A percentile compares a stretch with the other conserved stretches of the same genome.
Conservation (phyloP, 2,329 filamentous ascomycete genomes). For the Dothideomycetidae sp. region DNA sequence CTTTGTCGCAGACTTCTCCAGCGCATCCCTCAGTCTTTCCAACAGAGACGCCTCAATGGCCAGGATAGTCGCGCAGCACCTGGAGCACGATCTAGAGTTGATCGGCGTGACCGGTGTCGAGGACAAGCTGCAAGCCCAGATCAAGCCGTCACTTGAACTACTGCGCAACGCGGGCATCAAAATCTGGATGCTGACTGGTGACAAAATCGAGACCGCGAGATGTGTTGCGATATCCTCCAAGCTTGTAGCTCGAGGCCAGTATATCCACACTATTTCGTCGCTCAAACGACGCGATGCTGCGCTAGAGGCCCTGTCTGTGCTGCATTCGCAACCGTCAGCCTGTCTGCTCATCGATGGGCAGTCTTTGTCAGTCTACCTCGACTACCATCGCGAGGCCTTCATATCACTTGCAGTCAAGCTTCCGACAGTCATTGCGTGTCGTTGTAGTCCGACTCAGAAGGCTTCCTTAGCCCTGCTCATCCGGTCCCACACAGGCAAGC, state of each 20-base stretch:
- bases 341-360: conserved; percentile 93
- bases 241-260: conserved; percentile 82
- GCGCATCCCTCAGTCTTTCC: conserved; percentile 66
- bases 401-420: conserved; percentile 76
- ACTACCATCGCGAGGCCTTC: conserved; percentile 70
- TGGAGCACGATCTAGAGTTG: conserved; percentile 81
- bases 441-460: conserved; percentile 93
- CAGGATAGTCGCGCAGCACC: conserved; percentile 59
- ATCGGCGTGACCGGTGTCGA: conserved; percentile 96
- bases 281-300: conserved; percentile 70
- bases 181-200: conserved; percentile 98
- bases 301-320: conserved; percentile 75
- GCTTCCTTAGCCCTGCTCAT: conserved; percentile 87
- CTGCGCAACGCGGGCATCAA: conserved; percentile 95
- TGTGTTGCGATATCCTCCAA: conserved; percentile 94
- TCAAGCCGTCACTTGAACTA: conserved; percentile 88
- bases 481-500: conserved; percentile 80
- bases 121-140: conserved; percentile 88
- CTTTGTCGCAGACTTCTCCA: conserved; percentile 59
- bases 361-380: conserved; percentile 69
- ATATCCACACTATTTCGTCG: conserved; percentile 74
- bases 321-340: conserved; percentile 71
- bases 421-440: conserved; percentile 86
- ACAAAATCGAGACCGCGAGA: conserved; percentile 94
- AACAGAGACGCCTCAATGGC: conserved; percentile 73